Conservation (phyloP, 176 grass and related monocot species). For the Bromus sterilis region DNA sequence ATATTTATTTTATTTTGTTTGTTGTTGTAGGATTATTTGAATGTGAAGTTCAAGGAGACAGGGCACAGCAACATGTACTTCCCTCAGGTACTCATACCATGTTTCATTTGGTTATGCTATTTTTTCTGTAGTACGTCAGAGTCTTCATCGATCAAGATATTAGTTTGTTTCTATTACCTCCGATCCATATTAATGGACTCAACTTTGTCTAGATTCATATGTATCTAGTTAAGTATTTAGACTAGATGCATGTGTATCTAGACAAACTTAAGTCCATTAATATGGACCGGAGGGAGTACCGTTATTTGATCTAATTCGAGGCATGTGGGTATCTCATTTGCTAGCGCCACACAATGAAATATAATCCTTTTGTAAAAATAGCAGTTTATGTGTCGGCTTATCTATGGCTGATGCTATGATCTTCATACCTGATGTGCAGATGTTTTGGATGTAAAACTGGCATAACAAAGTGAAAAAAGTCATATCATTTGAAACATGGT, state of each 20-base stretch:
- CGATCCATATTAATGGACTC: too few species aligned
- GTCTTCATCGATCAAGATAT: neutral
- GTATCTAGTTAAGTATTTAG: too few species aligned
- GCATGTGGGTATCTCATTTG: neutral
- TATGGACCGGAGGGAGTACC: too few species aligned
- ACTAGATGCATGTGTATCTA: too few species aligned
- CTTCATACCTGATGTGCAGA: neutral
- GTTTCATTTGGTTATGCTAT: neutral
- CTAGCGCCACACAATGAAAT: neutral
- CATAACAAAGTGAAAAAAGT: neutral
- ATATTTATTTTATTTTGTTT: neutral
- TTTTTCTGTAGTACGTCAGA: neutral
- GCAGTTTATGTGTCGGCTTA: neutral
- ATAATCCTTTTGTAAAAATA: neutral
- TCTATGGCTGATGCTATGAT: neutral
- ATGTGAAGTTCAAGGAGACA: constrained; percentile 96
- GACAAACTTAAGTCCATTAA: too few species aligned
- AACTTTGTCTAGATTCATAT: too few species aligned
- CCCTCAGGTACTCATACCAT: constrained; percentile 50
- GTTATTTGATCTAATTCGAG: neutral
- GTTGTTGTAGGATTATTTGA: constrained; percentile 72
- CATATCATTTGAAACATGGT: neutral
- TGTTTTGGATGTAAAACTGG: neutral
- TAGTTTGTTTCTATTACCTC: neutral
- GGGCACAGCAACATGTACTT: constrained; percentile 99